phyloP scores from a whole-genome alignment of 2,329 filamentous ascomycete species.

The Hypoxylon sp. region DNA sequence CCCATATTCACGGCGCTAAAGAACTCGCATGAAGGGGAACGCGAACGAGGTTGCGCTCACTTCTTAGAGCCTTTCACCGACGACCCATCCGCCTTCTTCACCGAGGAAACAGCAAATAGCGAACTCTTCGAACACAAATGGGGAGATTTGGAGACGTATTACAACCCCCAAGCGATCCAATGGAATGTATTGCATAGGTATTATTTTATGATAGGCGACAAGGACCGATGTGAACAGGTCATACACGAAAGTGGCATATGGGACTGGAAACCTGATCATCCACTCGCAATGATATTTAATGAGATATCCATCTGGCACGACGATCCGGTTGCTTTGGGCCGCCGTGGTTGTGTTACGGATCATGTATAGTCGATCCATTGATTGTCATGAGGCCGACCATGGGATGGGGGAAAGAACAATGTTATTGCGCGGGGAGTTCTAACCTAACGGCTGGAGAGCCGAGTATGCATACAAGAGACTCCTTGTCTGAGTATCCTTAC shows the following conservation, averaged over 20 bases:
- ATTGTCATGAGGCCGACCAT: no score
- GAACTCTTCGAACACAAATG: neutral
- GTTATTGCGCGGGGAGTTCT: no score
- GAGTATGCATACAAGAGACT: no score
- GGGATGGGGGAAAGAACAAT: no score
- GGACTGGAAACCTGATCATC: slow-evolving; percentile 6
- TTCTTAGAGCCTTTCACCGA: neutral
- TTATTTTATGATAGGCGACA: slow-evolving; percentile 26
- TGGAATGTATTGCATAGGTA: neutral
- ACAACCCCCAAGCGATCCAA: neutral
- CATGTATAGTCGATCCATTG: neutral
- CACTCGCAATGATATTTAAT: neutral
- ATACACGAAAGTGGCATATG: slow-evolving; percentile 3
- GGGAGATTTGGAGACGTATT: neutral
- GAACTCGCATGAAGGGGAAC: neutral
- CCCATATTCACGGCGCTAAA: neutral
- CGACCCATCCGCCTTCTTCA: neutral
- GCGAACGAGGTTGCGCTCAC: neutral
- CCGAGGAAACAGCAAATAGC: neutral
- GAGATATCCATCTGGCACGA: slow-evolving; percentile 10
- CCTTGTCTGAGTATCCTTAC: no score
- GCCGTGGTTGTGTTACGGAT: neutral
- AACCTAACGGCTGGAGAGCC: no score
- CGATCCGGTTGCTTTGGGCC: slow-evolving; percentile 1
- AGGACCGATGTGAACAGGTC: slow-evolving; percentile 12